Percentiles rank a stretch among this genome's conserved stretches.
Evolutionary conservation across 768 basidiomycete genomes (phyloP).

Genomic region (Serendipita sp.): DNA sequence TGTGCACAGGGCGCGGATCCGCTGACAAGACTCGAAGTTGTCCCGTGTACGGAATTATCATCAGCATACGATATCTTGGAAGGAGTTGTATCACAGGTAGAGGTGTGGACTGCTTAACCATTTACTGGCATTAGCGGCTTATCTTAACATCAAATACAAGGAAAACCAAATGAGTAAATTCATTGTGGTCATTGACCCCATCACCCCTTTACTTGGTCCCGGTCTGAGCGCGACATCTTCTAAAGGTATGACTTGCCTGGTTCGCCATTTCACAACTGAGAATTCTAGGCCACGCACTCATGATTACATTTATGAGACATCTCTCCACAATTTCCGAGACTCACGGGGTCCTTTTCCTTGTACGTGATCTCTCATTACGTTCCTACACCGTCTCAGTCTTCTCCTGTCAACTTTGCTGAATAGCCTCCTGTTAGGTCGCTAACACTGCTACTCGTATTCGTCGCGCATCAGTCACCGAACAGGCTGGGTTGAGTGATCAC

Average conservation of each 20-base stretch:
- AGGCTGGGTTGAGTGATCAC: conserved; percentile 22
- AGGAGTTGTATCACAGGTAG: conserved; percentile 21
- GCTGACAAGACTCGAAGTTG: conserved; percentile 43
- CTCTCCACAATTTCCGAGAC: conserved; percentile 35
- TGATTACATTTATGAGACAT: conserved; percentile 55
- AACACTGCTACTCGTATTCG: not conserved
- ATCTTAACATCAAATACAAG: not conserved
- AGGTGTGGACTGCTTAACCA: conserved; percentile 14
- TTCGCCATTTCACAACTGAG: not conserved
- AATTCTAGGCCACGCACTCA: conserved; percentile 42
- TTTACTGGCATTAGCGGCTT: not conserved
- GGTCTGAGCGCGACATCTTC: conserved; percentile 48
- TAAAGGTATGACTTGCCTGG: conserved; percentile 26
- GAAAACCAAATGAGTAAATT: conserved; percentile 1
- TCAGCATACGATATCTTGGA: conserved; percentile 36
- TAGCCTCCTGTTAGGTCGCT: not conserved
- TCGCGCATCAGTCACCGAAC: conserved; percentile 41
- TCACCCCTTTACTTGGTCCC: conserved; percentile 50
- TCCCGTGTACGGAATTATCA: conserved; percentile 43
- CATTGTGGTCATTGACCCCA: conserved; percentile 44
- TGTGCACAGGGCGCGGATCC: conserved; percentile 17
- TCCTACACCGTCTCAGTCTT: too few relatives aligned
- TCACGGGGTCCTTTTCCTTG: conserved; percentile 35
- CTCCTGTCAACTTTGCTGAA: too few relatives aligned
- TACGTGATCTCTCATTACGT: conserved; percentile 20